Base-by-base conservation (phyloP, 2,329 filamentous ascomycete species). In the Coleophoma crateriformis region DNA sequence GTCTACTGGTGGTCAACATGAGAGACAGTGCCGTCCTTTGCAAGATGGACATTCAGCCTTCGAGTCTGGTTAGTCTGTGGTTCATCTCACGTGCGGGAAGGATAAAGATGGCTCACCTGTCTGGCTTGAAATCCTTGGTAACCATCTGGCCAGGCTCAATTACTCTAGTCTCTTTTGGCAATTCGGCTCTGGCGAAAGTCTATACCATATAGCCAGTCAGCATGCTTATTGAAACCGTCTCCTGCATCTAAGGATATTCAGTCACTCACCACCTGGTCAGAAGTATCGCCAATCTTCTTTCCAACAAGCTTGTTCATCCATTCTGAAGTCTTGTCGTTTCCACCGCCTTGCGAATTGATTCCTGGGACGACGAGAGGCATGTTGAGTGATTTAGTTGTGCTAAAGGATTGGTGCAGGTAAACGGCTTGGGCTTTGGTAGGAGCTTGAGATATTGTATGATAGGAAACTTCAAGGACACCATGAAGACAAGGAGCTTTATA, bases 361-460 rank as follows among this genome's bases (percentile, higher is more conserved):
- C 77, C 78, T 49, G 81, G 80, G 15, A 82, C 74, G 59, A 85
- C 73, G 68, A 85, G 81, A 78, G 82, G 82, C 82, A 85, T 78
- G 6, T 64, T 83, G 69, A 54, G 15, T 5, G 35, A 45, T 22
- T 48, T 41, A 39, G 41, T 53, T 17, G 52, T 58, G 40, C 22
- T 51, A 48, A 54, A 52, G 35, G 34, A 5, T 45, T 48, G 50
- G 48, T 48, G 17, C 54, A 54, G 53, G 50, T 37, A 2, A 20
- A 40, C 19, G 42, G 11, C 15, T 37, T 48, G 34, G 37, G 45
- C 32, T 43, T 33, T 45, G 12, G n/a, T 46, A 40, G 11, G 27
- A 14, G 12, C 10, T 19, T 15, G 35, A 14, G 17, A 38, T 49
- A 34, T 41, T n/a, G 37, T 39, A 10, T 27, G 8, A 3, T 27